Evolutionary conservation across 345 rosid genomes (phyloP).

Genomic region (Eucalyptus pumila): DNA sequence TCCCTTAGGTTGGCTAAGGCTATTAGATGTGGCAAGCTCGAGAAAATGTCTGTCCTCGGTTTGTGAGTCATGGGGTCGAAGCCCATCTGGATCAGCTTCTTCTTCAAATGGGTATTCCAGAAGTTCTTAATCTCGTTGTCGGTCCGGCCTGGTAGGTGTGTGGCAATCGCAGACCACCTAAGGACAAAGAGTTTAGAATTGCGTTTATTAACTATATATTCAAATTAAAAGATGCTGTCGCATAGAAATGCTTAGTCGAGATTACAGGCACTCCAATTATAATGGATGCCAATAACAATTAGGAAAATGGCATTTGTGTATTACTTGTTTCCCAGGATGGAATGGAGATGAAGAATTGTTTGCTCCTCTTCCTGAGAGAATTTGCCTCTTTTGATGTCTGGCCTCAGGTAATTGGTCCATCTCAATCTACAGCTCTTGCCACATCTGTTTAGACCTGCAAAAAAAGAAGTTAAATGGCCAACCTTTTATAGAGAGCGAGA

Average conservation of each 20-base stretch:
- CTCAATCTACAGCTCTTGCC: constrained; percentile 82
- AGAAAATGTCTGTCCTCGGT: constrained; percentile 53
- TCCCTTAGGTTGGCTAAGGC: constrained; percentile 43
- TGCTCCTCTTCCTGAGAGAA: constrained; percentile 74
- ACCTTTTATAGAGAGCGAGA: not conserved
- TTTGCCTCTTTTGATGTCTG: constrained; percentile 75
- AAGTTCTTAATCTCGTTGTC: constrained; percentile 4
- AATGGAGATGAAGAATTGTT: constrained; percentile 67
- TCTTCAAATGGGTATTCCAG: constrained; percentile 3
- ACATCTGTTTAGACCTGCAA: constrained; percentile 64
- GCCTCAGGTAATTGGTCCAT: constrained; percentile 77
- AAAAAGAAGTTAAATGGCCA: not conserved
- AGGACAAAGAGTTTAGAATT: not conserved
- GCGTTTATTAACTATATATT: not conserved
- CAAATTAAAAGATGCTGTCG: not conserved
- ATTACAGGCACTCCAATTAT: not conserved
- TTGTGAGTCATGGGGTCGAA: constrained; percentile 74
- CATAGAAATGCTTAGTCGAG: not conserved
- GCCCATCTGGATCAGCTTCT: constrained; percentile 62
- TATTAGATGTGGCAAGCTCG: constrained; percentile 42
- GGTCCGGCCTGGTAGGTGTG: not conserved
- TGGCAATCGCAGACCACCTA: constrained; percentile 1
- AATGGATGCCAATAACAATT: not conserved
- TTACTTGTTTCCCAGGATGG: constrained; percentile 74
- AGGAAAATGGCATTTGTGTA: not conserved